phyloP scores from a whole-genome alignment of 139 green algal species.

The Coccomyxa sp. region DNA sequence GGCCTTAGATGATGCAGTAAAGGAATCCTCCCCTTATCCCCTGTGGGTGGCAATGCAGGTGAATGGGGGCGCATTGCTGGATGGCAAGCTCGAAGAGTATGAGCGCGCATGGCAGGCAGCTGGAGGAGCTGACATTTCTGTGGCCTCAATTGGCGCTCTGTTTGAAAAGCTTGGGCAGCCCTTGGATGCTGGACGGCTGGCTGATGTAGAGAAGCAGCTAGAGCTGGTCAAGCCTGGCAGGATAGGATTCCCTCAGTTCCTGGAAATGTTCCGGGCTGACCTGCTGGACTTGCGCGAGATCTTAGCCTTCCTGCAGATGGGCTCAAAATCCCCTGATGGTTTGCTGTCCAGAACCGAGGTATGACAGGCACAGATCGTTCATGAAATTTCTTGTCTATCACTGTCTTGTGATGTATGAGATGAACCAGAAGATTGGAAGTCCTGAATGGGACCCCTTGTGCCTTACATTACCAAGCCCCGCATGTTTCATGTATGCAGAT shows the following conservation, averaged over 20 bases:
- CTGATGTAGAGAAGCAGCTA: not conserved
- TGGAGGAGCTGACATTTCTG: not conserved
- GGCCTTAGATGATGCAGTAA: not conserved
- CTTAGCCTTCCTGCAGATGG: conserved; percentile 25
- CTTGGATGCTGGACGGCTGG: conserved; percentile 22
- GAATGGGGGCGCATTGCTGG: conserved; percentile 61
- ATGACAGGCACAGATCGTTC: not conserved
- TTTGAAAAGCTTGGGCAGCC: conserved; percentile 35
- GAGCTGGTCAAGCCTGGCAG: not conserved
- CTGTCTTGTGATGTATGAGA: too few relatives aligned
- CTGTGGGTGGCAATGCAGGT: conserved; percentile 22
- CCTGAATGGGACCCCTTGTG: too few relatives aligned
- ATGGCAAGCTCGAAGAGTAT: conserved; percentile 72
- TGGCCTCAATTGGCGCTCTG: not conserved
- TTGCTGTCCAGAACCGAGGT: not conserved
- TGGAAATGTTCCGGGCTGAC: conserved; percentile 49
- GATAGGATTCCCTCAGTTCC: conserved; percentile 36
- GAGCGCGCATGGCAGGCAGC: conserved; percentile 47
- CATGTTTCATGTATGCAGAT: not conserved
- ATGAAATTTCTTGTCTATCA: too few relatives aligned
- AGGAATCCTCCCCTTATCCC: not conserved
- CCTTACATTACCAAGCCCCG: too few relatives aligned
- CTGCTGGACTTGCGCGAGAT: conserved; percentile 47
- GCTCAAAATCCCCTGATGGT: not conserved
- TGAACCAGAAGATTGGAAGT: too few relatives aligned